A percentile compares a stretch with the other conserved stretches of the same genome.
Conservation (phyloP, 2,329 filamentous ascomycete genomes). For the Paraconiothyrium sp. region DNA sequence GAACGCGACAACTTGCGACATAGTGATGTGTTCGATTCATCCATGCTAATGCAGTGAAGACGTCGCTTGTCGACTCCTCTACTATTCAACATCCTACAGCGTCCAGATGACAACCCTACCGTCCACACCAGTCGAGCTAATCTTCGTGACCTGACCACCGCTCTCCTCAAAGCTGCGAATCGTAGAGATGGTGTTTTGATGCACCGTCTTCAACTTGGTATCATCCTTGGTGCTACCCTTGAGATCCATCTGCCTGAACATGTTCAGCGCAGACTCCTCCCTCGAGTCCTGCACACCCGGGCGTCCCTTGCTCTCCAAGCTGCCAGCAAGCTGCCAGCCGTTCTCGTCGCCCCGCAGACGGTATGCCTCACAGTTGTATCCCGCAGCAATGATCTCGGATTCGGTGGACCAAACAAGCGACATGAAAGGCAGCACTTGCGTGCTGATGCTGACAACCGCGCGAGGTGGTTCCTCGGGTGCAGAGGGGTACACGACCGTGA, state of each 20-base stretch:
- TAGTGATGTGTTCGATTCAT: not conserved
- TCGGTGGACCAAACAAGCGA: slow-evolving; percentile 93
- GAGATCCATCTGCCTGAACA: slow-evolving; percentile 99
- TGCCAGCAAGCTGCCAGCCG: slow-evolving; percentile 86
- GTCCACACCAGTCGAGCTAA: slow-evolving; percentile 71
- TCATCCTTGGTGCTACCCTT: slow-evolving; percentile 93
- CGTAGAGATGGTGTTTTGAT: slow-evolving; percentile 95
- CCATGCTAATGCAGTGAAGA: not conserved
- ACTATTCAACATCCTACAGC: slow-evolving; percentile 39
- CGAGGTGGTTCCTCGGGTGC: slow-evolving; percentile 89
- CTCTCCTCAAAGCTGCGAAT: slow-evolving; percentile 78
- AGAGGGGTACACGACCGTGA: slow-evolving; percentile 94
- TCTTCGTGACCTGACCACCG: slow-evolving; percentile 74
- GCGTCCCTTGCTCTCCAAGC: slow-evolving; percentile 77
- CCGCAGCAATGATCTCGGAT: slow-evolving; percentile 92
- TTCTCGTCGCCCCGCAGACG: slow-evolving; percentile 80
- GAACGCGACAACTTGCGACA: not conserved
- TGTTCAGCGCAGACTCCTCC: slow-evolving; percentile 94
- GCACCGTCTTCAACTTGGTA: slow-evolving; percentile 91
- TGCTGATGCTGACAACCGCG: slow-evolving; percentile 89
- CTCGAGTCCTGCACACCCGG: slow-evolving; percentile 69
- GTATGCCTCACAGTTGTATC: slow-evolving; percentile 89
- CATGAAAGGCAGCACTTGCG: slow-evolving; percentile 90
- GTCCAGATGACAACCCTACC: slow-evolving; percentile 60
- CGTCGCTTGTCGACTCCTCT: not conserved